Conservation (phyloP, 2,329 filamentous ascomycete genomes). For the Pseudopyricularia cyperi region DNA sequence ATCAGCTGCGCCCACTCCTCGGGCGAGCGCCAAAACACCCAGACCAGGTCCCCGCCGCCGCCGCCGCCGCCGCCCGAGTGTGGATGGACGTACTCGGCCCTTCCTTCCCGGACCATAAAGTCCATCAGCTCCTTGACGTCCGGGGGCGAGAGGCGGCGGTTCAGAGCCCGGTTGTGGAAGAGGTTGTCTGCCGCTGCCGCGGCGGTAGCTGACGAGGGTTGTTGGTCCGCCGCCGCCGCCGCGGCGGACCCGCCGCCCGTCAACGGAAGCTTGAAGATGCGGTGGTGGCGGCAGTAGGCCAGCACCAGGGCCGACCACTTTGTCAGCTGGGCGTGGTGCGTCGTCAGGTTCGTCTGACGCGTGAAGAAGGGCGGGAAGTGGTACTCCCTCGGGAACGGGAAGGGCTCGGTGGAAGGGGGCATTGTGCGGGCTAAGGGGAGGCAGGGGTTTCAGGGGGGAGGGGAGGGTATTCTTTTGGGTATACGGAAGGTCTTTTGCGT, state of each 20-base stretch:
- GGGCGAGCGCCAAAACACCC: constrained; percentile 73
- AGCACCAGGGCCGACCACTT: constrained; percentile 85
- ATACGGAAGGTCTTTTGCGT: too few species aligned
- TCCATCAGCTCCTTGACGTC: constrained; percentile 47
- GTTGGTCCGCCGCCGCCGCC: constrained; percentile 26
- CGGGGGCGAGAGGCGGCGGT: constrained; percentile 32
- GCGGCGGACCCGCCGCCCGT: constrained; percentile 19
- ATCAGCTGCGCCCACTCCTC: constrained; percentile 82
- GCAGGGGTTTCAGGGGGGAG: not conserved
- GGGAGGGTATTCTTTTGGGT: too few species aligned
- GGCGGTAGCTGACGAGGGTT: constrained; percentile 10
- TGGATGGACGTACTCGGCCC: constrained; percentile 50
- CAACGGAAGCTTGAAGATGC: constrained; percentile 62
- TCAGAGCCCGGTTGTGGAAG: constrained; percentile 43
- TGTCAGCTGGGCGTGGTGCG: constrained; percentile 59
- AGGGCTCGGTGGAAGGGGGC: constrained; percentile 15
- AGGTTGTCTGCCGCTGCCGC: constrained; percentile 22
- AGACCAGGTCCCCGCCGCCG: constrained; percentile 42
- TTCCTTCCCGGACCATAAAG: constrained; percentile 43
- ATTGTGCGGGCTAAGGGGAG: not conserved
- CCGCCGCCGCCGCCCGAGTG: constrained; percentile 11
- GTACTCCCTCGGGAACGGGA: constrained; percentile 52
- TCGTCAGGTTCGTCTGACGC: constrained; percentile 60
- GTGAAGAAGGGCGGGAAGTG: constrained; percentile 79
- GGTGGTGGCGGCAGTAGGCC: constrained; percentile 67